Conservation (phyloP, 2,329 filamentous ascomycete genomes). For the Colletotrichum aenigma region DNA sequence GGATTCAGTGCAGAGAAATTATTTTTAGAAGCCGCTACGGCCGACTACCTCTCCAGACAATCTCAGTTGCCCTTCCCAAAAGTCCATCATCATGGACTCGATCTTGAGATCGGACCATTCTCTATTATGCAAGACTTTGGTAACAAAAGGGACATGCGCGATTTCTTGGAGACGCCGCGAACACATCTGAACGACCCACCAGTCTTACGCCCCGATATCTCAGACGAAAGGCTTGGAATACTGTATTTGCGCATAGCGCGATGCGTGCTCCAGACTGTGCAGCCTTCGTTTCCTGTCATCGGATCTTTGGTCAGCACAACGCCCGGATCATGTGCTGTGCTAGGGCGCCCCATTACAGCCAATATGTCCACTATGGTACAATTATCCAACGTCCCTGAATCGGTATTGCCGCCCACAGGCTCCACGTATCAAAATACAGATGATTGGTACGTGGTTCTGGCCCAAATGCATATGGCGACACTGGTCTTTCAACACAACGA, state of each 20-base stretch:
- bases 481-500: slow-evolving; percentile 38
- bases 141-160: no score
- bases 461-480: slow-evolving; percentile 38
- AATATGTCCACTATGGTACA: slow-evolving; percentile 40
- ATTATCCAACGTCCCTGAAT: slow-evolving; percentile 7
- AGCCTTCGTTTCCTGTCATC: slow-evolving; percentile 35
- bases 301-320: slow-evolving; percentile 33
- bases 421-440: slow-evolving; percentile 21
- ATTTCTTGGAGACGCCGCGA: no score
- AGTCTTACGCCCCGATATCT: no score
- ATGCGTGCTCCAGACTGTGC: slow-evolving; percentile 39
- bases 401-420: no score
- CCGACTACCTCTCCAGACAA: slow-evolving; percentile 15
- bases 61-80: slow-evolving; percentile 29
- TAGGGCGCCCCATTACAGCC: slow-evolving; percentile 29
- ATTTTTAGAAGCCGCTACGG: slow-evolving; percentile 26
- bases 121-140: no score
- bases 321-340: slow-evolving; percentile 26
- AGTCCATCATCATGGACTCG: slow-evolving; percentile 22
- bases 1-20: slow-evolving; percentile 27
- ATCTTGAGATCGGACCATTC: no score
- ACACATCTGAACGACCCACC: no score
- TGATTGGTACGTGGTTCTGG: slow-evolving; percentile 38
- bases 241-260: slow-evolving; percentile 32
- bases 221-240: neutral